A percentile compares a stretch with the other conserved stretches of the same genome.
phyloP scores from a whole-genome alignment of 345 rosid genomes.

The Angophora floribunda region DNA sequence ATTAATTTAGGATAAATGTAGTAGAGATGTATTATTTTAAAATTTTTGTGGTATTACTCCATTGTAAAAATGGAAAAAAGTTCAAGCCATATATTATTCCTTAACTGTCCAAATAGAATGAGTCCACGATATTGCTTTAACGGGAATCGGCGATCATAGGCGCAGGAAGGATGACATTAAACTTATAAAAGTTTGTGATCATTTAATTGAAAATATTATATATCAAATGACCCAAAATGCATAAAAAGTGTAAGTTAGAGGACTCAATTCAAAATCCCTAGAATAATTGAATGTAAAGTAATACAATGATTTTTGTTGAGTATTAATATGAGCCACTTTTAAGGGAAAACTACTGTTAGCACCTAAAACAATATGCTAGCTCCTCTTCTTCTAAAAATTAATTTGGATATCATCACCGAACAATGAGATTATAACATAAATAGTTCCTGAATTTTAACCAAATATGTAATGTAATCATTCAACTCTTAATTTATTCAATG shows the following conservation, averaged over 20 bases:
- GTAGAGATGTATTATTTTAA: rapidly evolving
- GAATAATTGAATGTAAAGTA: neutral
- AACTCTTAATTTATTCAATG: no score
- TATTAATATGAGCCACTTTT: neutral
- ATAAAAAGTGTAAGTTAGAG: neutral
- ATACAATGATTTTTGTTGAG: neutral
- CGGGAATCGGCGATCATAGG: neutral
- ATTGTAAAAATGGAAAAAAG: neutral
- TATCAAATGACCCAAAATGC: neutral
- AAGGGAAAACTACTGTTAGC: neutral
- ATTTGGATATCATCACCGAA: neutral
- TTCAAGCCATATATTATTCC: neutral
- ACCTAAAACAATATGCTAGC: neutral
- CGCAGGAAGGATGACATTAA: neutral
- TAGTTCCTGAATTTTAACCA: no score
- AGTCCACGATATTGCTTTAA: neutral
- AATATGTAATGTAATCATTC: no score
- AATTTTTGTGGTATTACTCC: neutral
- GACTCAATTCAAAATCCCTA: no score
- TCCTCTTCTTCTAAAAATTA: neutral
- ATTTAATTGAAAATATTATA: neutral
- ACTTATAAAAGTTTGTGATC: neutral
- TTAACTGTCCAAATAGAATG: neutral
- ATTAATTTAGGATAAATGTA: no score
- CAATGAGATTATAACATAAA: no score